Evolutionary conservation across 176 grass and related monocot genomes (phyloP).

Genomic region (Oryza rufipogon): DNA sequence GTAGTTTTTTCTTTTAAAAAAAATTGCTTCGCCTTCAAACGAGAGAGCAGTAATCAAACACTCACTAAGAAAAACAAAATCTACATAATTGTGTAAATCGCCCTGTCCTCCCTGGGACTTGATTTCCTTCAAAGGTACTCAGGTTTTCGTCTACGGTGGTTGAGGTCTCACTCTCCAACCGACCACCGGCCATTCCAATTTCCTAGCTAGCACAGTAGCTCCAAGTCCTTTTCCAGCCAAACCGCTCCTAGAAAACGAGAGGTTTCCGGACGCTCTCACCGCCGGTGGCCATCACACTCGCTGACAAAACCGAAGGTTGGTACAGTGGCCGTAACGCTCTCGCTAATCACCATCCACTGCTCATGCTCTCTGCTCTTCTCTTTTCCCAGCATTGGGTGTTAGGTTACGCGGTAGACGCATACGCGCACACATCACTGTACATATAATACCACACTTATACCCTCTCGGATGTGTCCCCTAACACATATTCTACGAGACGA

Average conservation of each 20-base stretch:
- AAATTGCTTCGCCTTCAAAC: too few species aligned
- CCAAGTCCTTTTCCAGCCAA: neutral
- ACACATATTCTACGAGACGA: too few species aligned
- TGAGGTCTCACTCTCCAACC: constrained; percentile 13
- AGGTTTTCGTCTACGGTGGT: constrained; percentile 18
- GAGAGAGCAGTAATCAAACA: neutral
- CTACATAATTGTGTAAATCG: neutral
- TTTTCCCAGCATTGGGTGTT: neutral
- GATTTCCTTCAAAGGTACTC: constrained; percentile 24
- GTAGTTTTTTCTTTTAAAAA: too few species aligned
- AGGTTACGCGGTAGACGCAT: too few species aligned
- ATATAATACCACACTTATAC: too few species aligned
- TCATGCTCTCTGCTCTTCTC: neutral
- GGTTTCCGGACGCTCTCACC: neutral
- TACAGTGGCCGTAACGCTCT: neutral
- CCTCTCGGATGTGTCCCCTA: too few species aligned
- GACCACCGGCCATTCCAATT: neutral
- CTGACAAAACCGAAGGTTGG: neutral
- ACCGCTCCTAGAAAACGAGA: neutral
- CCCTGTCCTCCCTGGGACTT: neutral
- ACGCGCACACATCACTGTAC: too few species aligned
- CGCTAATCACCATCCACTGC: too few species aligned
- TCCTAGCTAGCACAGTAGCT: neutral
- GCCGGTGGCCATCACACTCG: neutral
- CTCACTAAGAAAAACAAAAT: neutral